A percentile compares a stretch with the other conserved stretches of the same genome.
These are phyloP conservation scores for Eleusine coracana DNA, from an alignment of 176 grass and related monocot genomes.

Conservation along the genomic window DNA sequence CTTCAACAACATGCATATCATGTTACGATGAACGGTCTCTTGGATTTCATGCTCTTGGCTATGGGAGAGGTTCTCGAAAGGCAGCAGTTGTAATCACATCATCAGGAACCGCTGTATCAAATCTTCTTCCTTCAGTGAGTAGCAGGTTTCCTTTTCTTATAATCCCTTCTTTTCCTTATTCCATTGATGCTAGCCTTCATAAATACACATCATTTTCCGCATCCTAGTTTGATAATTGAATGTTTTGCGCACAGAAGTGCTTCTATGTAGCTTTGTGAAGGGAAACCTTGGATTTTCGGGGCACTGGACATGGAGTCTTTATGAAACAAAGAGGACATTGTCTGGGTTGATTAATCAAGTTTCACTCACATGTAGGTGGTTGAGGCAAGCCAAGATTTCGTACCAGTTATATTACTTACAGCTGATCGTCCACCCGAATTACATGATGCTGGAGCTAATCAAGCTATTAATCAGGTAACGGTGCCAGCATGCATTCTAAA, in stretches of 20 bases:
- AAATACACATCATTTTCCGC: not conserved
- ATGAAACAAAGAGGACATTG: slow-evolving; percentile 10
- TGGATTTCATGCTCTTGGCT: slow-evolving; percentile 97
- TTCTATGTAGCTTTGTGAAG: slow-evolving; percentile 15
- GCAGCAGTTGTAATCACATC: slow-evolving; percentile 91
- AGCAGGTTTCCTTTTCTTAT: slow-evolving; percentile 30
- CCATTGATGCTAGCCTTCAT: slow-evolving; percentile 10
- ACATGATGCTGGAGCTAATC: slow-evolving; percentile 90
- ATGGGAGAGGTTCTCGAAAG: slow-evolving; percentile 73
- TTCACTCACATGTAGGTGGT: slow-evolving; percentile 70
- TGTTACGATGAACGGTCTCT: slow-evolving; percentile 98
- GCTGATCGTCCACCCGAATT: slow-evolving; percentile 95
- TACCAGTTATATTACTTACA: slow-evolving; percentile 86
- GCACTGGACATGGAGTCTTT: not conserved
- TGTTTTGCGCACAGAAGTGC: slow-evolving; percentile 17
- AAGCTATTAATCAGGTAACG: slow-evolving; percentile 88
- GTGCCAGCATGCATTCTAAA: slow-evolving; percentile 28
- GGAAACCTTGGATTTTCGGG: not conserved
- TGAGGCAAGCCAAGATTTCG: slow-evolving; percentile 86
- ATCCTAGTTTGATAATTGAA: not conserved
- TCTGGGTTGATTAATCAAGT: slow-evolving; percentile 32
- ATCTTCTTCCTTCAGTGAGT: slow-evolving; percentile 93
- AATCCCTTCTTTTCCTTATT: slow-evolving; percentile 22
- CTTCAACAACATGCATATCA: slow-evolving; percentile 83
- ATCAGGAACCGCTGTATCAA: slow-evolving; percentile 97